Conservation (phyloP, 768 basidiomycete genomes). For the Candolleomyces aberdarensis region DNA sequence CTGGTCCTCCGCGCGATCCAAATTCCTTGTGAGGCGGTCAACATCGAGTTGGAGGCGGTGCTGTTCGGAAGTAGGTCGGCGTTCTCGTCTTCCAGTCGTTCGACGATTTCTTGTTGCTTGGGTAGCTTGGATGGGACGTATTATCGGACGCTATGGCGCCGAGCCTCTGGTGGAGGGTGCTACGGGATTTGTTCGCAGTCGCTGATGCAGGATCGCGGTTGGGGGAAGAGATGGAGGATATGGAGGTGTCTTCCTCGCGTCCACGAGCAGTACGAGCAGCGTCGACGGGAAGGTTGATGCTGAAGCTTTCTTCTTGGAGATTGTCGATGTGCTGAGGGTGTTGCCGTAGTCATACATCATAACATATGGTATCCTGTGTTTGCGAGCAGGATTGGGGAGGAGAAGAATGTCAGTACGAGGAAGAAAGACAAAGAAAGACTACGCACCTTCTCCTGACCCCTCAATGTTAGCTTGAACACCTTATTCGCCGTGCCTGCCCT, state of each 20-base stretch:
- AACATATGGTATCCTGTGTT: not conserved
- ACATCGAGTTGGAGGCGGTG: conserved; percentile 90
- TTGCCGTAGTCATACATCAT: conserved; percentile 3
- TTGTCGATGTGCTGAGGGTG: conserved; percentile 77
- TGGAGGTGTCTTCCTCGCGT: conserved; percentile 32
- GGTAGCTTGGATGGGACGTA: conserved; percentile 59
- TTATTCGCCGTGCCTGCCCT: not conserved
- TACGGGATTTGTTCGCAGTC: not conserved
- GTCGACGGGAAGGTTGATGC: no score
- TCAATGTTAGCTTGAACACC: conserved; percentile 57
- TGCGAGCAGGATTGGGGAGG: not conserved
- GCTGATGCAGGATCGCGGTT: not conserved
- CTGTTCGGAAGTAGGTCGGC: conserved; percentile 75
- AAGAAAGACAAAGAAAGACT: no score
- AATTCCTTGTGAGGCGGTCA: conserved; percentile 80
- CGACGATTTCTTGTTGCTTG: conserved; percentile 54
- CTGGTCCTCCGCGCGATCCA: conserved; percentile 79
- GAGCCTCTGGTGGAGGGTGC: conserved; percentile 36
- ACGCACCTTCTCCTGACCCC: conserved; percentile 94
- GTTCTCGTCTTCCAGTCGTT: conserved; percentile 64
- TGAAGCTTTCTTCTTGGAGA: no score
- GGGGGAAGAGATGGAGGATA: not conserved
- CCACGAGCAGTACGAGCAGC: conserved; percentile 22
- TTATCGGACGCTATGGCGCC: conserved; percentile 65
- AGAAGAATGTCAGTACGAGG: not conserved